Conservation (phyloP, 345 rosid genomes). For the Eucalyptus sideroxylon region DNA sequence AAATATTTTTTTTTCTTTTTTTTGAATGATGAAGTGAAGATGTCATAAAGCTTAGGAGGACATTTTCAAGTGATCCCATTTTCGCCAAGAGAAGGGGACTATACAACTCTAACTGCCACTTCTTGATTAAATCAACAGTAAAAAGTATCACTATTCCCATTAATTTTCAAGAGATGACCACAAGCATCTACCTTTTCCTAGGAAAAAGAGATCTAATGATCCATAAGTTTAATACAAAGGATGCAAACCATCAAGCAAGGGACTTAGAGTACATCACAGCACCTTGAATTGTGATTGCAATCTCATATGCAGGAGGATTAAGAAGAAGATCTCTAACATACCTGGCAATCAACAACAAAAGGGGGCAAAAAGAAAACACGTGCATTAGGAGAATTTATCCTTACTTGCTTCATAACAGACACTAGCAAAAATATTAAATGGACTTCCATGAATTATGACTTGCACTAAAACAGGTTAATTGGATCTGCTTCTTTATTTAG, state of each 20-base stretch:
- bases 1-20: neutral
- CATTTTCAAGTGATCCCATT: neutral
- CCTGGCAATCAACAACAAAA: slow-evolving; percentile 16
- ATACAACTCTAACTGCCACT: neutral
- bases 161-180: neutral
- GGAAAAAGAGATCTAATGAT: neutral
- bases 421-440: neutral
- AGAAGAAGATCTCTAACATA: slow-evolving; percentile 88
- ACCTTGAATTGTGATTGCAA: slow-evolving; percentile 89
- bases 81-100: neutral
- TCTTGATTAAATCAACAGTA: neutral
- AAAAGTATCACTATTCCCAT: neutral
- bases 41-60: neutral
- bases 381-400: neutral
- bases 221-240: neutral
- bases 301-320: slow-evolving; percentile 89
- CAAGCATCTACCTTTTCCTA: neutral
- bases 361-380: neutral
- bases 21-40: neutral
- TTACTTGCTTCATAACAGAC: neutral
- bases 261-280: neutral
- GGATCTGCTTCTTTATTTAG: neutral
- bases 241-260: neutral
- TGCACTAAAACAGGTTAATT: neutral
- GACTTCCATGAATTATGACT: neutral